Base-by-base conservation (phyloP, 192 early-diverging fungal genomes). In the Coemansia sp. region DNA sequence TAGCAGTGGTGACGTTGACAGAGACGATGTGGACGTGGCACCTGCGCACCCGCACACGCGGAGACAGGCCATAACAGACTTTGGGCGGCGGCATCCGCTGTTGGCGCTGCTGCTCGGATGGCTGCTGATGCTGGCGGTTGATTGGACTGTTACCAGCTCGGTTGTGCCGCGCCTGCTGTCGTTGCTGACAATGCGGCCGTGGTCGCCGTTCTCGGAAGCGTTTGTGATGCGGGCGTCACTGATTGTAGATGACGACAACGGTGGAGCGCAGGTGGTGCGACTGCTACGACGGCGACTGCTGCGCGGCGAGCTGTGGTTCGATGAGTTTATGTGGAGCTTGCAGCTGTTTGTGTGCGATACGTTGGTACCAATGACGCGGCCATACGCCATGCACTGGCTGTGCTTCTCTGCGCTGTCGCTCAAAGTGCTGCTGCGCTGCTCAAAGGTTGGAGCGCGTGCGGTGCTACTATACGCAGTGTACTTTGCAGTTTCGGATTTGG, bases 141-240 rank as follows among this genome's bases (percentile, higher is more conserved):
- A 79, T 67, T 79, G 76, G 71, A 14, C 63, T 0, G 28, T 79
- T 23, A 70, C 76, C 20, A 73, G 64, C 64, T 36, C 56, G 0
- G 56, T 53, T 7, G 56, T 61, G 37, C 76, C 76, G 4, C 66
- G 50, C 31, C 47, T 64, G 6, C 48, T 79, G 36, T 37, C 64
- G n/a, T 40, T 59, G 31, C 14, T 64, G 24, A 70, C 76, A 7
- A 49, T 34, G 26, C 54, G 50, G 7, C 70, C 67, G 10, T 79
- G 76, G 76, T 52, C 59, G 37, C 62, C 59, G 10, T 58, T 58
- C 4, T 54, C 55, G 0, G 64, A 64, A 26, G 56, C 69, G 31
- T 34, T 65, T 37, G 69, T 67, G 20, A 25, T 63, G 58, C 66
- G 50, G 15, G 63, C 62, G 2, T 47, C 61, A 15, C 54, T 64